Base-by-base conservation (phyloP, 345 rosid genomes). In the Passiflora organensis region DNA sequence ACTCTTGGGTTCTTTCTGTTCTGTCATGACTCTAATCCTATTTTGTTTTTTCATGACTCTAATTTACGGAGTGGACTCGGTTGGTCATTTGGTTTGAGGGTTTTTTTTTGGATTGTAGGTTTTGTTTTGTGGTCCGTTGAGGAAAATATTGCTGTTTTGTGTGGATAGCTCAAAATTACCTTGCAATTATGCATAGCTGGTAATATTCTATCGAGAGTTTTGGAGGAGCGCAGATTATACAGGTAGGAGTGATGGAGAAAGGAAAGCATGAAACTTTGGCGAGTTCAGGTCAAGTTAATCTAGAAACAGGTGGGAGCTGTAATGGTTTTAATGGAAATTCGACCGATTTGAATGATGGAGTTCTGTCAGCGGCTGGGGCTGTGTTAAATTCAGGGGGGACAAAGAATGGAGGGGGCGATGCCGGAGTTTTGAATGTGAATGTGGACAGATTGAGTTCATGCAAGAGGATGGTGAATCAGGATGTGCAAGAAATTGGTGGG, bases 161-260 rank as follows among this genome's bases (percentile, higher is more conserved):
- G 32, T n/a, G 15, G 45, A 15, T 47, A n/a, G 42, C 28, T 32
- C n/a, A 53, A 32, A 36, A 21, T 39, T 14, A 6, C 10, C 15
- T 41, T 53, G 28, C 34, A 53, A 53, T 56, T 62, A 51, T 56
- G 55, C 42, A 56, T 56, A 18, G 55, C 45, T 22, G 55, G 66
- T 14, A 45, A 24, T 54, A 1, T 12, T 45, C 51, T 22, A 21
- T 32, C 17, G 15, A 39, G 45, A 66, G 56, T 51, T 66, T 80
- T 82, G 66, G 55, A 22, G 54, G 28, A 6, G n/a, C 32, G 54
- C 19, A 28, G 37, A 19, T 48, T 51, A 46, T 25, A 22, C 22
- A 32, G 51, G 0, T 39, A n/a, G n/a, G 57, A 13, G 43, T 0
- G 9, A 41, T 41, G 43, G 43, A 41, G 6, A 12, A 41, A 15